Evolutionary conservation across 1,284 basidiomycete genomes (phyloP).

Genomic region (Rhodotorula mucilaginosa): DNA sequence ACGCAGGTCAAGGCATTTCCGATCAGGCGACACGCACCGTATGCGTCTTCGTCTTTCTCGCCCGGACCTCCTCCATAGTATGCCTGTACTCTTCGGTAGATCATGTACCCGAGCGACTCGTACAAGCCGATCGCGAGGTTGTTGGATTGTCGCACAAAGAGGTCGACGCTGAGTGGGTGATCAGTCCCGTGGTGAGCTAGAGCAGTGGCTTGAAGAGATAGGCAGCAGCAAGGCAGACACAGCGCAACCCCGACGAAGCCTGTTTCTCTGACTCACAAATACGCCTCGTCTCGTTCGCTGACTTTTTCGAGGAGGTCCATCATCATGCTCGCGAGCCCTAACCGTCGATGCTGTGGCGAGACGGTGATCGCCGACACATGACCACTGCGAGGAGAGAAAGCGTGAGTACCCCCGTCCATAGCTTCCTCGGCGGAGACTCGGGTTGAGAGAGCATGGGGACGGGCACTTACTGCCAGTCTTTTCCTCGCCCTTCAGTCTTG

Average conservation of each 20-base stretch:
- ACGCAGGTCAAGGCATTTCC: background rate
- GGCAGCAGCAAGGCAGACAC: background rate
- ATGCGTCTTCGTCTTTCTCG: constrained; percentile 84
- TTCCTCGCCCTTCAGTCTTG: constrained; percentile 70
- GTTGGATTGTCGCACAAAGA: constrained; percentile 83
- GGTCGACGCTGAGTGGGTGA: constrained; percentile 70
- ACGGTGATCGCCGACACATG: constrained; percentile 89
- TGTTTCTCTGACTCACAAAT: constrained; percentile 20
- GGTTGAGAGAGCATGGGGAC: background rate
- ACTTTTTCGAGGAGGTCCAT: constrained; percentile 76
- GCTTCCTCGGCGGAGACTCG: background rate
- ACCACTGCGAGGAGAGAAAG: constrained; percentile 51
- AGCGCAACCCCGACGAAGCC: background rate
- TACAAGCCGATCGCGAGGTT: constrained; percentile 75
- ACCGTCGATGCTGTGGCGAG: constrained; percentile 82
- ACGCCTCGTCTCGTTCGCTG: constrained; percentile 59
- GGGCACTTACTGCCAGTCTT: constrained; percentile 64
- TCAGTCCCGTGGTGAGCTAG: background rate
- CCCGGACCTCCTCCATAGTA: constrained; percentile 77
- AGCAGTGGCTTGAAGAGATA: background rate
- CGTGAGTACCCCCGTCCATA: background rate
- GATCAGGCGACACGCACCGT: constrained; percentile 61
- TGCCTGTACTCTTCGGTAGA: constrained; percentile 76
- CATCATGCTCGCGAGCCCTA: constrained; percentile 76
- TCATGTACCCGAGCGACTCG: constrained; percentile 78